Evolutionary conservation across 106 monocot genomes (phyloP).

Genomic region (Allium fistulosum): DNA sequence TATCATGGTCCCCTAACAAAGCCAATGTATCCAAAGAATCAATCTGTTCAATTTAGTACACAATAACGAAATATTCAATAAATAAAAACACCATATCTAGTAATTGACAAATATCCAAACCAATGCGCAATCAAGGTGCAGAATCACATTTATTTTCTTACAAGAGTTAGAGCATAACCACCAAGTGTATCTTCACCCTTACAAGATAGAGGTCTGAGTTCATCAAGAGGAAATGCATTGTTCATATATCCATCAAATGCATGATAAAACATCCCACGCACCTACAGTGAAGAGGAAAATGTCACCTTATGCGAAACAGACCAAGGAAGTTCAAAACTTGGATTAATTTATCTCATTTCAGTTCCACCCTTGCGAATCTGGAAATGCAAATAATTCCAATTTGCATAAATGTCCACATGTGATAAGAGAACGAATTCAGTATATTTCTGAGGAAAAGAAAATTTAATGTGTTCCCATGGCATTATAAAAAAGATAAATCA

Average conservation of each 20-base stretch:
- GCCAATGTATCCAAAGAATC: slow-evolving; percentile 97
- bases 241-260: slow-evolving; percentile 95
- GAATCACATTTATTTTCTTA: slow-evolving; percentile 17
- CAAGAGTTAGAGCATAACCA: slow-evolving; percentile 97
- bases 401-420: too few relatives aligned
- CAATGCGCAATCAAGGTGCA: too few relatives aligned
- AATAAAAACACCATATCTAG: background rate
- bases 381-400: too few relatives aligned
- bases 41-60: slow-evolving; percentile 44
- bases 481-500: too few relatives aligned
- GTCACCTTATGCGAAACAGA: background rate
- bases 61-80: slow-evolving; percentile 5
- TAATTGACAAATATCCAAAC: too few relatives aligned
- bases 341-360: background rate
- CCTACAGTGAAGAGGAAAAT: slow-evolving; percentile 27
- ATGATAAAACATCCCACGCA: slow-evolving; percentile 94
- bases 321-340: background rate
- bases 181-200: slow-evolving; percentile 90
- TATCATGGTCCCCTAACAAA: slow-evolving; percentile 77
- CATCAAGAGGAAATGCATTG: slow-evolving; percentile 97
- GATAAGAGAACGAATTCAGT: too few relatives aligned
- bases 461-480: too few relatives aligned
- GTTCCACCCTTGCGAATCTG: background rate
- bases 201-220: slow-evolving; percentile 84
- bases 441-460: too few relatives aligned